Conservation (phyloP, 1,139 yeast species). For the Blastobotrys malaysiensis region DNA sequence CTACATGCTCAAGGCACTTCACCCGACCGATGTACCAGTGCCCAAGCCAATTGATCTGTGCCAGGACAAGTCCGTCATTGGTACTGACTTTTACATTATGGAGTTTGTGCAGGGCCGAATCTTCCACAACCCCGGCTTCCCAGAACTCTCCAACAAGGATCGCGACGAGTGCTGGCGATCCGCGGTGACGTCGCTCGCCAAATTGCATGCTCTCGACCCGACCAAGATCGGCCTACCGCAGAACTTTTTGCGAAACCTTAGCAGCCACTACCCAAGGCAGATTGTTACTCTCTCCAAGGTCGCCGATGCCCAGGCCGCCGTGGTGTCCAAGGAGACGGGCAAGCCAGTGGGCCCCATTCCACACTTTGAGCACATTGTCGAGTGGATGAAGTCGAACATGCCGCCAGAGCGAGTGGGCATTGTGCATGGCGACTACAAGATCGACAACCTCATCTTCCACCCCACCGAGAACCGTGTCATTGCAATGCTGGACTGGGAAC, state of each 20-base stretch:
- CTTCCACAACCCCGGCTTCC: slow-evolving; percentile 52
- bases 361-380: slow-evolving; percentile 39
- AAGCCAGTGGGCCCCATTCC: slow-evolving; percentile 49
- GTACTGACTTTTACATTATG: slow-evolving; percentile 61
- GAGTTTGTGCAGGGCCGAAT: slow-evolving; percentile 53
- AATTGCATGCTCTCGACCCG: slow-evolving; percentile 51
- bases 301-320: slow-evolving; percentile 40
- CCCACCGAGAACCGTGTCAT: slow-evolving; percentile 43
- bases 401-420: slow-evolving; percentile 45
- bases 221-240: slow-evolving; percentile 38
- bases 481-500: slow-evolving; percentile 62
- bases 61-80: slow-evolving; percentile 55
- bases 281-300: slow-evolving; percentile 44
- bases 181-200: slow-evolving; percentile 36
- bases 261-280: slow-evolving; percentile 51
- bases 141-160: slow-evolving; percentile 31
- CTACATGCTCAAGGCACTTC: slow-evolving; percentile 42
- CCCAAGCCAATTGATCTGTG: slow-evolving; percentile 63
- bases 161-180: slow-evolving; percentile 42
- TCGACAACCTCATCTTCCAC: slow-evolving; percentile 54
- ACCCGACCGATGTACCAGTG: slow-evolving; percentile 42
- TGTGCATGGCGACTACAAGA: slow-evolving; percentile 62
- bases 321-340: slow-evolving; percentile 18
- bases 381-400: slow-evolving; percentile 44
- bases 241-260: slow-evolving; percentile 41